Evolutionary conservation across 2,329 filamentous ascomycete genomes (phyloP), one percentile per base, ranked within the genome.

Genomic region (Fusarium pilosicola): DNA sequence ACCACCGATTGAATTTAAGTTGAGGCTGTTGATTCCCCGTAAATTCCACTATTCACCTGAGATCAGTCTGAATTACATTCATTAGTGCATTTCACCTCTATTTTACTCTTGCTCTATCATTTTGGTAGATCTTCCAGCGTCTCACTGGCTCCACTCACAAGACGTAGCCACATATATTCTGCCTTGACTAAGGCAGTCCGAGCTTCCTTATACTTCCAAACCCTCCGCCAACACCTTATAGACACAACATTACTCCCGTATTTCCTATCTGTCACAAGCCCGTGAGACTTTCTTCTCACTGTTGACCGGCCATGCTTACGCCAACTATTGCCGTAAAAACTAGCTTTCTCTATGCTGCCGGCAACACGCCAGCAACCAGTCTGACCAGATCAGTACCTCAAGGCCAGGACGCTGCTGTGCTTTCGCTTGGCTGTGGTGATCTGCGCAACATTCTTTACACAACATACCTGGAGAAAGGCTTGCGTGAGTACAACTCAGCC

Each of bases 361-460:
- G 88, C 30, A 88, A 88, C 76, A 89, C 86, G 0, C 86, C 88
- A 7, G 87, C 89, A 10, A 80, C 85, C 13, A 86, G 83, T 71
- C 78, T 90, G 14, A 85, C 85, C 1, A 80, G 84, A 55, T 79
- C 82, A 39, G 71, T 89, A 5, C 86, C 88, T 1, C 85, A 85
- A 15, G 87, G 86, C 8, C 70, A 84, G n/a, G 81, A 87, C 74
- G 87, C 84, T 5, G 79, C 84, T 52, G 79, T 90, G 10, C 82
- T 92, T 22, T 82, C 87, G 3, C 82, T 91, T 7, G 88, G 87
- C 5, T 89, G 87, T 63, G 88, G 88, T 17, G 89, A 91, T 79
- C 80, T 86, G 48, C 84, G 88, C 18, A 87, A 88, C 69, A 83
- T 91, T 34, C 79, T 91, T 2, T 91, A 86, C 74, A 90, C 89